phyloP scores from a whole-genome alignment of 441 rosid species.

The Arabidopsis hybrid region DNA sequence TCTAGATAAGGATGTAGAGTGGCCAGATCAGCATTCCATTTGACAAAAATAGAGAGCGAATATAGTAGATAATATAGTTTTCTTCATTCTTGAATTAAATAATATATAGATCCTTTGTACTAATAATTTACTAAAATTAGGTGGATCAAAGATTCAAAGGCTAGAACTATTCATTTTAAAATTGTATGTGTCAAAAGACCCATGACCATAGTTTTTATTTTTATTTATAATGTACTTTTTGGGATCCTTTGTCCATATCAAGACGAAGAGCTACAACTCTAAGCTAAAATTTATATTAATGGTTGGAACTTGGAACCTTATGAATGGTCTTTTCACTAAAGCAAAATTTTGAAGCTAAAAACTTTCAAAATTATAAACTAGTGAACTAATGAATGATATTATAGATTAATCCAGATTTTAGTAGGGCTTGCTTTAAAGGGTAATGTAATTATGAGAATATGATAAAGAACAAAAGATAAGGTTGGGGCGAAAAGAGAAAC shows the following conservation, averaged over 20 bases:
- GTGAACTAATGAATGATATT: conserved; percentile 1
- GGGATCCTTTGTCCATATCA: conserved; percentile 15
- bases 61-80: background rate
- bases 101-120: background rate
- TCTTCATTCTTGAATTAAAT: background rate
- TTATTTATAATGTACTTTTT: background rate
- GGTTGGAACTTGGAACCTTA: conserved; percentile 19
- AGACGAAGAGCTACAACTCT: conserved; percentile 18
- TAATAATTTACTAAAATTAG: background rate
- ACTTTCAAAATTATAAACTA: too few relatives aligned
- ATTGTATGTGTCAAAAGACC: conserved; percentile 13
- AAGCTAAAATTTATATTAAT: background rate
- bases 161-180: background rate
- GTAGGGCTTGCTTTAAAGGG: conserved; percentile 6
- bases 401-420: conserved; percentile 4
- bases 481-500: conserved; percentile 34
- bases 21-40: conserved; percentile 41
- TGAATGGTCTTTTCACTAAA: conserved; percentile 11
- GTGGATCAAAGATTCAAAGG: background rate
- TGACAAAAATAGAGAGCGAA: background rate
- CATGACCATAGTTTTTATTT: background rate
- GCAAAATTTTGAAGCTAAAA: background rate
- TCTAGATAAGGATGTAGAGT: conserved; percentile 24
- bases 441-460: conserved; percentile 1
- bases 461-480: conserved; percentile 24